These are phyloP conservation scores for Solanum hybrid DNA, from an alignment of 305 asterid genomes.

Conservation along the genomic window DNA sequence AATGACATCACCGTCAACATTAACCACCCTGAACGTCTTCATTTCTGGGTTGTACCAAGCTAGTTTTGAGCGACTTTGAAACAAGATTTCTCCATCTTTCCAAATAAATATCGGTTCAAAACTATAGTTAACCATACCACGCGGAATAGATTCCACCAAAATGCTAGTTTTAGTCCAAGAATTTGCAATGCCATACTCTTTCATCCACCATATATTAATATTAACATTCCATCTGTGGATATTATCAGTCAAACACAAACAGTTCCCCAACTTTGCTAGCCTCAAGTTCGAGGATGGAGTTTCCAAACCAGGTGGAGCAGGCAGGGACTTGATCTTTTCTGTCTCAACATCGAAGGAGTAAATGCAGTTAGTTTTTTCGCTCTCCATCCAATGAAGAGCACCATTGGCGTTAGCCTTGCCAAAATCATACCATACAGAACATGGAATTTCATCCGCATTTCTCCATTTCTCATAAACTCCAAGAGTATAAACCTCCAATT, in stretches of 20 bases:
- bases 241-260: background rate
- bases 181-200: too few species aligned
- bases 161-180: too few species aligned
- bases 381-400: background rate
- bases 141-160: too few species aligned
- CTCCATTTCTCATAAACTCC: background rate
- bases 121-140: background rate
- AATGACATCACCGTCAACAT: too few species aligned
- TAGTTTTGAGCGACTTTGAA: background rate
- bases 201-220: too few species aligned
- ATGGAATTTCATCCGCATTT: background rate
- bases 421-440: background rate
- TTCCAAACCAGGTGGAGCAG: background rate
- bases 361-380: background rate
- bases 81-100: background rate
- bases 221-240: too few species aligned
- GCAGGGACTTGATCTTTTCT: background rate
- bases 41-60: background rate
- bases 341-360: background rate
- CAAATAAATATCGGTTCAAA: background rate
- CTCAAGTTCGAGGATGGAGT: background rate
- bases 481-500: background rate
- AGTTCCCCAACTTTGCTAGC: background rate
- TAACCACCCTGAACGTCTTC: too few species aligned
- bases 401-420: background rate